These are phyloP conservation scores for Boechera retrofracta DNA, from an alignment of 345 rosid genomes.

Conservation along the genomic window DNA sequence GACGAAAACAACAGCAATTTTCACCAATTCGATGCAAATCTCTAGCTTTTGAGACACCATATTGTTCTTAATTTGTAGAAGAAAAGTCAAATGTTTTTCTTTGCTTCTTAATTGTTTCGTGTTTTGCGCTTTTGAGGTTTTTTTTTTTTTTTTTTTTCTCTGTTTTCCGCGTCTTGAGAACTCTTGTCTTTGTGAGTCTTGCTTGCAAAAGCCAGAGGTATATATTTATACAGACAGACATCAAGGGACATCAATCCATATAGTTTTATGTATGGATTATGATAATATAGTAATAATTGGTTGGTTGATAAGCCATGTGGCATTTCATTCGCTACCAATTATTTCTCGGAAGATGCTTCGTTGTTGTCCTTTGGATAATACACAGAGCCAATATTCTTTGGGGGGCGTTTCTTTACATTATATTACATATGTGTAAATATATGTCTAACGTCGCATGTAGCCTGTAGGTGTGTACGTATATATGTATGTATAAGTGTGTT, in stretches of 20 bases:
- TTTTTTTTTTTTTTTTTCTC: constrained; percentile 1
- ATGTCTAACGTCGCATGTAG: constrained; percentile 9
- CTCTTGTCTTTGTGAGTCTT: constrained; percentile 40
- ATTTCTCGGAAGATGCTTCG: constrained; percentile 36
- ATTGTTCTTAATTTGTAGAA: constrained; percentile 14
- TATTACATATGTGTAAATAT: background rate
- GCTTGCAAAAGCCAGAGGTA: constrained; percentile 26
- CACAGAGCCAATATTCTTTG: constrained; percentile 32
- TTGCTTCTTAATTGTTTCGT: background rate
- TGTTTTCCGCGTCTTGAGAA: constrained; percentile 32
- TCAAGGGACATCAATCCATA: constrained; percentile 2
- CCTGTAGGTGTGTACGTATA: no score
- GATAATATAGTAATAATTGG: constrained; percentile 28
- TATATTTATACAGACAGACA: constrained; percentile 32
- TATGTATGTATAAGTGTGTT: constrained; percentile 1
- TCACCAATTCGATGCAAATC: constrained; percentile 55
- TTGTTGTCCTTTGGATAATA: constrained; percentile 31
- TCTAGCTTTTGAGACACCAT: constrained; percentile 61
- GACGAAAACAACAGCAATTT: constrained; percentile 53
- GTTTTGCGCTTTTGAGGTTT: constrained; percentile 37
- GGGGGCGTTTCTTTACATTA: constrained; percentile 30
- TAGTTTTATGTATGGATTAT: constrained; percentile 26
- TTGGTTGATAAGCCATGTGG: constrained; percentile 31
- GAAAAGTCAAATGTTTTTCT: background rate
- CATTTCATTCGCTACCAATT: constrained; percentile 8